phyloP scores from a whole-genome alignment of 1,139 yeast genomes.

The Chernovozyma aurita region DNA sequence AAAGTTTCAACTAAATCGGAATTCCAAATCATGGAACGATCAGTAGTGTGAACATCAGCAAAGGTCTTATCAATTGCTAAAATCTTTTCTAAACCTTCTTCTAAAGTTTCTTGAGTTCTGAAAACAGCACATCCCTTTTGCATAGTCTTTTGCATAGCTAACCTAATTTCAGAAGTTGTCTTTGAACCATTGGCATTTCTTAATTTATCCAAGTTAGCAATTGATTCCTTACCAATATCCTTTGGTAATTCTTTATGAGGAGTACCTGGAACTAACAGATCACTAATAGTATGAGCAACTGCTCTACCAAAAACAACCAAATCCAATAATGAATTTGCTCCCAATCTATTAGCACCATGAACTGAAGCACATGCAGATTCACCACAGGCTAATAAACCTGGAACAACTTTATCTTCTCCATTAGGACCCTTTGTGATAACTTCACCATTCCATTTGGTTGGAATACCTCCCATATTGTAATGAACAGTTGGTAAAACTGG shows the following conservation, averaged over 20 bases:
- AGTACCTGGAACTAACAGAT: constrained; percentile 78
- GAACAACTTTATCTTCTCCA: constrained; percentile 89
- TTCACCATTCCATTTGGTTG: constrained; percentile 97
- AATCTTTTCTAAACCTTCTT: constrained; percentile 84
- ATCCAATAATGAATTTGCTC: constrained; percentile 97
- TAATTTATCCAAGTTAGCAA: constrained; percentile 82
- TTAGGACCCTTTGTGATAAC: constrained; percentile 77
- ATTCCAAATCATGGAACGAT: constrained; percentile 98
- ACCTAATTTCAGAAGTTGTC: constrained; percentile 84
- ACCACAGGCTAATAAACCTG: constrained; percentile 96
- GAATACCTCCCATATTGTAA: constrained; percentile 99
- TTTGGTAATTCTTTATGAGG: constrained; percentile 75
- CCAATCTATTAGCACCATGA: constrained; percentile 98
- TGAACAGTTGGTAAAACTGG: constrained; percentile 98
- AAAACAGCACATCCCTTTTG: constrained; percentile 96
- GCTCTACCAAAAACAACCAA: constrained; percentile 98
- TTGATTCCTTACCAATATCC: constrained; percentile 84
- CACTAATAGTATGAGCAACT: constrained; percentile 87
- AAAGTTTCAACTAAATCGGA: constrained; percentile 93
- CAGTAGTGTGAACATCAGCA: constrained; percentile 72
- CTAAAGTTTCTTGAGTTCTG: constrained; percentile 89
- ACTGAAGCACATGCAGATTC: constrained; percentile 99
- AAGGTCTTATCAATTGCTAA: constrained; percentile 70
- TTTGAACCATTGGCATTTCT: constrained; percentile 82
- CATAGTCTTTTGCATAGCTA: constrained; percentile 93